phyloP scores from a whole-genome alignment of 129 eudicot genomes.

The Flaveria trinervia region DNA sequence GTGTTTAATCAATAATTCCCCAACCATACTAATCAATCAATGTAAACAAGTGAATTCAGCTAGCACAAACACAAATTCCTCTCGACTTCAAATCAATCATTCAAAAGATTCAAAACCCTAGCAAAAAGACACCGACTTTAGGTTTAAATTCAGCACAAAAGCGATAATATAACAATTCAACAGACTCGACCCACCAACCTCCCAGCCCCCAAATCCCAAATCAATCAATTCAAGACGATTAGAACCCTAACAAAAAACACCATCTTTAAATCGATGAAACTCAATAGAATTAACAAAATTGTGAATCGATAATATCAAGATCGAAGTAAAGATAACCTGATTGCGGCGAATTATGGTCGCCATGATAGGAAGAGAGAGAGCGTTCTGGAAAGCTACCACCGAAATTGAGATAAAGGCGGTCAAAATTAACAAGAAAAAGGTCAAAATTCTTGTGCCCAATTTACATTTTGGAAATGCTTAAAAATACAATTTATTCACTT shows the following conservation, averaged over 20 bases:
- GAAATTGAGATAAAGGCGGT: constrained; percentile 1
- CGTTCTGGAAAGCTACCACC: constrained; percentile 28
- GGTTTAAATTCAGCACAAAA: constrained; percentile 15
- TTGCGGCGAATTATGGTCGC: constrained; percentile 40
- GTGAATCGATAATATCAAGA: not conserved
- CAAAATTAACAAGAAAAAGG: not conserved
- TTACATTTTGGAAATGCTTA: too few relatives aligned
- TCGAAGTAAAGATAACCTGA: constrained; percentile 36
- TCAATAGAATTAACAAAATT: not conserved
- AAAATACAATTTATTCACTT: too few relatives aligned
- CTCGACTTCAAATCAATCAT: not conserved
- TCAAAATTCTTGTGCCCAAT: constrained; percentile 27
- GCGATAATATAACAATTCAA: not conserved
- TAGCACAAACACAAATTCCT: constrained; percentile 10
- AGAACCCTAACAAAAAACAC: constrained; percentile 24
- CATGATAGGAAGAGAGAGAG: constrained; percentile 35
- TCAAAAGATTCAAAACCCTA: constrained; percentile 22
- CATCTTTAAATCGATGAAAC: constrained; percentile 14
- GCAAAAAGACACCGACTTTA: not conserved
- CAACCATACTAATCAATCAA: not conserved
- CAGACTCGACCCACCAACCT: constrained; percentile 3
- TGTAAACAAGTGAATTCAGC: constrained; percentile 5
- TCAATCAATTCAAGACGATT: constrained; percentile 12
- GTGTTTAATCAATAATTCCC: too few relatives aligned
- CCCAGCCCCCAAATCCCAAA: constrained; percentile 7